Evolutionary conservation across 176 grass and related monocot species (phyloP).

Genomic region (Eleusine coracana): DNA sequence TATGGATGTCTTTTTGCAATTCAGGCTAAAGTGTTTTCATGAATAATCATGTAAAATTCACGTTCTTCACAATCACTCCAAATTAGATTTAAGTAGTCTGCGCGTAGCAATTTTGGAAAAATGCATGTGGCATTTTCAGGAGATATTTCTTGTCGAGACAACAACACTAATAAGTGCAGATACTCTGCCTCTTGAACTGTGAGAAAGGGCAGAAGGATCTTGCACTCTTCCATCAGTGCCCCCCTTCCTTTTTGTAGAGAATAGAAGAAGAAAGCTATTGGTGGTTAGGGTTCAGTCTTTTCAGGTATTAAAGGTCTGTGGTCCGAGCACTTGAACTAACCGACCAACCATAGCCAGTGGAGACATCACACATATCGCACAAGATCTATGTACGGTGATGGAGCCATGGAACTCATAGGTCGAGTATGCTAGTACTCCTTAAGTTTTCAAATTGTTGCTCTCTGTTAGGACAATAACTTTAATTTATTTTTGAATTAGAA

Average conservation of each 20-base stretch:
- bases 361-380: not conserved
- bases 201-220: conserved; percentile 4
- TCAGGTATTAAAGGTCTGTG: conserved; percentile 19
- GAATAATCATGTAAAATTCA: not conserved
- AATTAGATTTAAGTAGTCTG: not conserved
- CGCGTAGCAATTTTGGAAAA: not conserved
- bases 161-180: too few species aligned
- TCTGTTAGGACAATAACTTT: too few species aligned
- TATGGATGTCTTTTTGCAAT: not conserved
- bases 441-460: too few species aligned
- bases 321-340: conserved; percentile 5
- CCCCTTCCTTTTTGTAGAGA: not conserved
- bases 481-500: too few species aligned
- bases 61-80: not conserved
- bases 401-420: not conserved
- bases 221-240: not conserved
- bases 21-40: not conserved
- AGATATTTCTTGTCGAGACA: too few species aligned
- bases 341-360: not conserved
- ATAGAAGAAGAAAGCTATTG: not conserved
- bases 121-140: not conserved
- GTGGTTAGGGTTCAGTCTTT: conserved; percentile 16
- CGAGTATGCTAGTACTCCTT: not conserved
- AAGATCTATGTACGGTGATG: not conserved
- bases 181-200: too few species aligned